Evolutionary conservation across 139 green algal species (phyloP).

Genomic region (Deuterostichococcus epilithicus): DNA sequence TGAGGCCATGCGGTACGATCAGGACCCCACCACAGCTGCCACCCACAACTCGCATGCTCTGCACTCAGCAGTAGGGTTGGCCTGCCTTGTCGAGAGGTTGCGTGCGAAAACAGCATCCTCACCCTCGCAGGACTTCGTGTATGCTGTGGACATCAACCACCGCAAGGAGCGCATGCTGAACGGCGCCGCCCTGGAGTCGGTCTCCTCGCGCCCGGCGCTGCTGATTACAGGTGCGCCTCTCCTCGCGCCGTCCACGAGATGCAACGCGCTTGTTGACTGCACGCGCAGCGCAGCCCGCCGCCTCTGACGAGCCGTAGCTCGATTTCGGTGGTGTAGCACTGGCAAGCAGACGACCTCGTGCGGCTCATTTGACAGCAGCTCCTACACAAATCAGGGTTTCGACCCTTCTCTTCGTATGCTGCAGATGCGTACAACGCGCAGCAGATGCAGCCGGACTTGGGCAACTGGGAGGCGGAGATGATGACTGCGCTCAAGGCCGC

Average conservation of each 20-base stretch:
- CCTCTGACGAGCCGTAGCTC: too few relatives aligned
- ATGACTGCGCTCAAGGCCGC: constrained; percentile 41
- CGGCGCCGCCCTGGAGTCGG: constrained; percentile 41
- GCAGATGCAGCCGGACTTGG: constrained; percentile 2
- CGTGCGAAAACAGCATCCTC: not conserved
- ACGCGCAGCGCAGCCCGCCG: too few relatives aligned
- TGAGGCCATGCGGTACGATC: too few relatives aligned
- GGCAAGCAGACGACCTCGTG: too few relatives aligned
- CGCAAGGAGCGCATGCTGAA: constrained; percentile 64
- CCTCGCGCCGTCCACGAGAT: not conserved
- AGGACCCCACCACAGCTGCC: too few relatives aligned
- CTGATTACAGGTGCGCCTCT: constrained; percentile 51
- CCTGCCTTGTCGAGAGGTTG: too few relatives aligned
- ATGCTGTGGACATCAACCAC: constrained; percentile 89
- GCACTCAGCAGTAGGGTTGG: too few relatives aligned
- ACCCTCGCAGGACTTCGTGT: constrained; percentile 67
- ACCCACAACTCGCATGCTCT: too few relatives aligned
- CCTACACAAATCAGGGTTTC: too few relatives aligned
- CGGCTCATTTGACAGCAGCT: too few relatives aligned
- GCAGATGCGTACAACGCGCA: constrained; percentile 42
- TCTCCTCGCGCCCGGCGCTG: constrained; percentile 61
- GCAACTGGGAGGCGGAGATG: constrained; percentile 40
- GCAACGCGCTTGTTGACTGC: not conserved
- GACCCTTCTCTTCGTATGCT: not conserved
- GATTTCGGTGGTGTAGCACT: too few relatives aligned